Conservation (phyloP, 164 flowering plant genomes). For the Taxillus chinensis region DNA sequence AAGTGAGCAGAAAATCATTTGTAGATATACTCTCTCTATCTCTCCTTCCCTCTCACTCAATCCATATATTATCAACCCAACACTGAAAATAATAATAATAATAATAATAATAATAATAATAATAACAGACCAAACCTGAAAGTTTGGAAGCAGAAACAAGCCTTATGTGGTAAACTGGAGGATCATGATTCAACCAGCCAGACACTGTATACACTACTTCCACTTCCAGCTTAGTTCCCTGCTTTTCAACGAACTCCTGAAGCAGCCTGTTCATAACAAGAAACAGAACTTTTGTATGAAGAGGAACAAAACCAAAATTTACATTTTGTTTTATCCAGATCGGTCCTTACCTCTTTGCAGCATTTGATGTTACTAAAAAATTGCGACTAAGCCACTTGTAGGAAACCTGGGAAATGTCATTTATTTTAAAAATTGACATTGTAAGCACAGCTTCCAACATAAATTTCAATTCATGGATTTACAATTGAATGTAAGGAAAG, state of each 20-base stretch:
- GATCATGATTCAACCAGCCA: constrained; percentile 63
- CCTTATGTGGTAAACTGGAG: constrained; percentile 44
- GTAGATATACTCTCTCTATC: too few species aligned
- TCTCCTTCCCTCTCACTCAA: too few species aligned
- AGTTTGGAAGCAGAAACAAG: constrained; percentile 60
- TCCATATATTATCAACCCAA: too few species aligned
- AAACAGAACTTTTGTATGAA: neutral
- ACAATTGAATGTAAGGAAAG: too few species aligned
- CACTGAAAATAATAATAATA: too few species aligned
- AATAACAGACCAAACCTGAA: constrained; percentile 37
- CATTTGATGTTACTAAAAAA: constrained; percentile 66
- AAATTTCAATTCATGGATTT: neutral
- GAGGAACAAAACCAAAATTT: constrained; percentile 1
- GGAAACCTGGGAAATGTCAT: constrained; percentile 48
- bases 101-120: too few species aligned
- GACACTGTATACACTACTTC: constrained; percentile 60
- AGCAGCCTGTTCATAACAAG: constrained; percentile 46
- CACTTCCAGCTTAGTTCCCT: constrained; percentile 48
- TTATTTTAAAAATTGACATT: neutral
- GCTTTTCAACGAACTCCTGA: constrained; percentile 59
- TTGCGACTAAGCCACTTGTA: constrained; percentile 95
- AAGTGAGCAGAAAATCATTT: too few species aligned
- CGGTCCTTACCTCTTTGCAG: constrained; percentile 62
- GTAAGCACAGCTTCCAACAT: neutral
- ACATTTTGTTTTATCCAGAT: neutral